Base-by-base conservation (phyloP, 495 filamentous ascomycete genomes). In the Penicillium angulare region DNA sequence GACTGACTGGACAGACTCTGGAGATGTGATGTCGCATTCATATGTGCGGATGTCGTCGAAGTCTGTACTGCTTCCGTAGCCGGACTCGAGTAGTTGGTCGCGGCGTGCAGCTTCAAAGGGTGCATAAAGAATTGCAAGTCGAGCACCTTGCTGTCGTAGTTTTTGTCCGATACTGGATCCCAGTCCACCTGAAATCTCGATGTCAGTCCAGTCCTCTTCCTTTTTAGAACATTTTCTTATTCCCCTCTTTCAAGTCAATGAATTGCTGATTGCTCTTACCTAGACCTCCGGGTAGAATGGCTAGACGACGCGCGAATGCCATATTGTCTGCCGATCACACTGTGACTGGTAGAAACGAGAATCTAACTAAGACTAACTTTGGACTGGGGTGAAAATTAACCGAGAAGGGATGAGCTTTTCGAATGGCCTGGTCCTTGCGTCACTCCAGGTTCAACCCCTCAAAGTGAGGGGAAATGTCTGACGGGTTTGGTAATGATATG, bases 101-200 rank as follows among this genome's bases (percentile, higher is more conserved):
- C 62, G 65, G 0, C 67, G 67, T 21, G 59, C 22, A 8, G 68
- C 62, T 46, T 74, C 71, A 43, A 74, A 74, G 2, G 71, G 68
- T 1, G 71, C 71, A 29, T 74, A 74, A 10, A 74, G 63, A 32
- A 74, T 69, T 23, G 68, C 71, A 2, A 74, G 52, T 4, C 52
- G 63, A 12, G 68, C 68, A 4, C 71, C 68, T 56, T 72, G 64
- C 17, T 68, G 50, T 20, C 60, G 47, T 12, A 74, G 50, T 39
- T 71, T 72, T 26, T 68, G 53, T 53, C 68, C 71, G 8, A 72
- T 74, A 53, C 61, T 67, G 18, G 71, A 62, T 15, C 71, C 71
- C 3, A 74, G 60, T 4, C 71, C 71, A 21, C 70, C 70, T 73
- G n/a, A n/a, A n/a, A n/a, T n/a, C n/a, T n/a, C n/a, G n/a, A n/a